Evolutionary conservation across 306 rosid genomes (phyloP), one percentile per base, ranked within the genome.

Genomic region (Cyamopsis tetragonoloba): DNA sequence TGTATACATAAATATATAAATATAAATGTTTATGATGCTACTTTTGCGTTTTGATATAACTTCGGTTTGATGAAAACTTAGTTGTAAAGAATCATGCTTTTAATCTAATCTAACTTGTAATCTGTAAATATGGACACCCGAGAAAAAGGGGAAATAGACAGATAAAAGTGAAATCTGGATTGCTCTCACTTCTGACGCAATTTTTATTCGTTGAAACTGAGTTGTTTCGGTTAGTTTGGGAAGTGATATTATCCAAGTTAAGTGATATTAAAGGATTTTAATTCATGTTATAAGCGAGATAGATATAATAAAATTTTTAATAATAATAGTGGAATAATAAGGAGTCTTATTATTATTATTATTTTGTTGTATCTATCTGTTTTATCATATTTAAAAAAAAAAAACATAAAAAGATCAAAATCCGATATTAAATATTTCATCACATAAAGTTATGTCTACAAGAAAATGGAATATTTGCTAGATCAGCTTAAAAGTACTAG

Each of bases 201-300:
- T 66, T 51, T 71, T 66, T 57, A 51, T 71, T 66, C 18, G 81
- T 76, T 76, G 78, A 71, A 71, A 80, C 81, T 59, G 56, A 50
- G 69, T 71, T 73, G 60, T 76, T 76, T 61, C 31, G 37, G 69
- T 76, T 71, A 39, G 72, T 71, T 66, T 80, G 39, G 8, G 14
- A 55, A 79, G 73, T 75, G 60, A 27, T 63, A 27, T 63, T 47
- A 58, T 57, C 38, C 30, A 15, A 19, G 57, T 54, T 30, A 54
- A 63, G 2, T 55, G 50, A 71, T 26, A 6, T 54, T 44, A 46
- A 62, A 55, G 18, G n/a, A n/a, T n/a, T n/a, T n/a, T n/a, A n/a
- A n/a, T n/a, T n/a, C n/a, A n/a, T n/a, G n/a, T n/a, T n/a, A n/a
- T n/a, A n/a, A n/a, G n/a, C n/a, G n/a, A n/a, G n/a, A n/a, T n/a